These are phyloP conservation scores for Tilletia horrida DNA, from an alignment of 1,284 basidiomycete species.

Conservation along the genomic window DNA sequence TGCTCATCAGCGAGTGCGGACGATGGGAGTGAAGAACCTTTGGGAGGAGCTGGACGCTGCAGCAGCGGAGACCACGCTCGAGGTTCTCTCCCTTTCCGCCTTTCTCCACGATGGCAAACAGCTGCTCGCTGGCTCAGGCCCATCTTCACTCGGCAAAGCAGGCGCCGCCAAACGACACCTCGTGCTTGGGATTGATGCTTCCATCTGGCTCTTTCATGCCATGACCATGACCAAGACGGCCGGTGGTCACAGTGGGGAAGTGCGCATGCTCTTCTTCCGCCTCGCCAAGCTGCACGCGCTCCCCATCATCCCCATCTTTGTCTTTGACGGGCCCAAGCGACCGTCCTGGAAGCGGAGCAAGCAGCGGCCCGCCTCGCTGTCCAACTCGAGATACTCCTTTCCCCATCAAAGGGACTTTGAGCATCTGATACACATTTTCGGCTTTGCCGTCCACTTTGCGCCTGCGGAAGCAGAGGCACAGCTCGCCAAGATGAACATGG, in stretches of 20 bases:
- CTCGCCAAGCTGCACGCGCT: conserved; percentile 68
- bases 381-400: conserved; percentile 57
- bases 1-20: no score
- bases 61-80: conserved; percentile 33
- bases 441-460: conserved; percentile 68
- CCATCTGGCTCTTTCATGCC: conserved; percentile 59
- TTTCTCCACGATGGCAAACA: conserved; percentile 24
- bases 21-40: conserved; percentile 46
- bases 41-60: conserved; percentile 40
- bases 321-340: conserved; percentile 85
- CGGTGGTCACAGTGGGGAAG: conserved; percentile 47
- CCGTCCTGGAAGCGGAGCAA: conserved; percentile 79
- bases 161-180: conserved; percentile 21
- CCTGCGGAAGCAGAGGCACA: conserved; percentile 96
- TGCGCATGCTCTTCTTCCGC: conserved; percentile 60
- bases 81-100: conserved; percentile 27
- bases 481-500: conserved; percentile 76
- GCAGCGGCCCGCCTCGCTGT: conserved; percentile 59
- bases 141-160: not conserved
- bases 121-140: not conserved
- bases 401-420: conserved; percentile 23
- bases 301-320: conserved; percentile 82
- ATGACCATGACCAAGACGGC: not conserved
- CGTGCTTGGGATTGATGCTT: conserved; percentile 46
- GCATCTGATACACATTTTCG: conserved; percentile 78